Base-by-base conservation (phyloP, 169 alveolate genomes). In the Plasmodium falciparum region DNA sequence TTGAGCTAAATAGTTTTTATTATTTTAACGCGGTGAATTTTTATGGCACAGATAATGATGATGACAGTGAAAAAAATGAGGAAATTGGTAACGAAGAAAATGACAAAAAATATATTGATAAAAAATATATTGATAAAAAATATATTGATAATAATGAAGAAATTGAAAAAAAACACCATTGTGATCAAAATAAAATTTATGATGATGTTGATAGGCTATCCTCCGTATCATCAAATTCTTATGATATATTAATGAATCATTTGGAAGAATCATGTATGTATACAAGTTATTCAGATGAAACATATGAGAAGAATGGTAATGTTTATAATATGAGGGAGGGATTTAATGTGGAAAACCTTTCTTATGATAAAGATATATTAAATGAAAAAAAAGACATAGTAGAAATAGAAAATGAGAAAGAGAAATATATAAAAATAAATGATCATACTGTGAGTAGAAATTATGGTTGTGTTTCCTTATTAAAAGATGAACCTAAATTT, bases 1-100 rank as follows among this genome's bases (percentile, higher is more conserved):
- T 29, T 33, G 73, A 78, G 29, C 8, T 78, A 33, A 63, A 50
- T 6, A 65, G 89, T 13, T 78, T 78, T n/a, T 78, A 78, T 59
- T 78, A 50, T 45, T 66, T 76, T 52, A 78, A 78, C 58, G 50
- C 59, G 6, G 20, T 0, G 17, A n/a, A 22, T 26, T 43, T 33
- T 24, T 24, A 29, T 15, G 50, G 62, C 0, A 22, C 1, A 20
- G 63, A 47, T 7, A 66, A 8, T 0, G 61, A 47, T 2, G 59
- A 11, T 1, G 73, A 54, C 7, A 26, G 8, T 3, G 12, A 43
- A 24, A 9, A 15, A 2, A 20, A 11, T 17, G 73, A 65, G 2
- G 3, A 24, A 24, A 24, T 24, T 50, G 3, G 4, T 50, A 50
- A 50, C 4, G n/a, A 50, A 11, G n/a, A 50, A n/a, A 54, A 3